phyloP scores from a whole-genome alignment of 768 basidiomycete species.

The Gloeophyllum trabeum region DNA sequence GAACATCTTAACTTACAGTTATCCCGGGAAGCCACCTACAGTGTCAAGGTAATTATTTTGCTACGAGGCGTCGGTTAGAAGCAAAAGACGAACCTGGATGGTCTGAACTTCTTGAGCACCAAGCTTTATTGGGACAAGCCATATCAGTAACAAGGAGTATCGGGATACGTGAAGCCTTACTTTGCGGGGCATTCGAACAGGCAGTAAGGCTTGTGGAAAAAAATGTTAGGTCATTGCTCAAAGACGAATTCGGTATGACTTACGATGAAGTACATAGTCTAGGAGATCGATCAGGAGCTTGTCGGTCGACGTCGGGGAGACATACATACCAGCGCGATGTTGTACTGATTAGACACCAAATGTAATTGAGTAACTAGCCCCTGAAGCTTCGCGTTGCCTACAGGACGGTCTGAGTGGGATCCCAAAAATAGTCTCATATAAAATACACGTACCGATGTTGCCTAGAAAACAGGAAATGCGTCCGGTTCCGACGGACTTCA shows the following conservation, averaged over 20 bases:
- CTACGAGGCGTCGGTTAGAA: not conserved
- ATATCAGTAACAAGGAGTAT: too few relatives aligned
- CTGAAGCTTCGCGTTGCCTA: conserved; percentile 57
- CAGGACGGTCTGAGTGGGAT: conserved; percentile 5
- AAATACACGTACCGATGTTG: conserved; percentile 35
- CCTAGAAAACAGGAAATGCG: conserved; percentile 20
- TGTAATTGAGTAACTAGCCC: conserved; percentile 46
- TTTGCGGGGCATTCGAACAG: conserved; percentile 64
- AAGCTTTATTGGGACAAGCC: conserved; percentile 20
- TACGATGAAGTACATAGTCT: conserved; percentile 69
- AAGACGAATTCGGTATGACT: conserved; percentile 10
- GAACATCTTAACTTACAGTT: conserved; percentile 26
- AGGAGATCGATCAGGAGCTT: not conserved
- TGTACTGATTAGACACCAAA: conserved; percentile 49
- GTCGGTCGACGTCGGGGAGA: not conserved
- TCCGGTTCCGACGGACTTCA: too few relatives aligned
- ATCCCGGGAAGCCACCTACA: conserved; percentile 60
- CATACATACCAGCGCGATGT: conserved; percentile 45
- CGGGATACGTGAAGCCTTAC: conserved; percentile 30
- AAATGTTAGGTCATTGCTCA: conserved; percentile 1
- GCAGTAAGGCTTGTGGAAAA: conserved; percentile 34
- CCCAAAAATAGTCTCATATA: not conserved
- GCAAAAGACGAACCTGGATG: conserved; percentile 35
- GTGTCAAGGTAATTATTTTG: conserved; percentile 4
- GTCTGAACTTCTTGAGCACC: conserved; percentile 51